Percentiles rank a stretch among this genome's conserved stretches.
These are phyloP conservation scores for Aspergillus sp. DNA, from an alignment of 2,329 filamentous ascomycete species.

Conservation along the genomic window DNA sequence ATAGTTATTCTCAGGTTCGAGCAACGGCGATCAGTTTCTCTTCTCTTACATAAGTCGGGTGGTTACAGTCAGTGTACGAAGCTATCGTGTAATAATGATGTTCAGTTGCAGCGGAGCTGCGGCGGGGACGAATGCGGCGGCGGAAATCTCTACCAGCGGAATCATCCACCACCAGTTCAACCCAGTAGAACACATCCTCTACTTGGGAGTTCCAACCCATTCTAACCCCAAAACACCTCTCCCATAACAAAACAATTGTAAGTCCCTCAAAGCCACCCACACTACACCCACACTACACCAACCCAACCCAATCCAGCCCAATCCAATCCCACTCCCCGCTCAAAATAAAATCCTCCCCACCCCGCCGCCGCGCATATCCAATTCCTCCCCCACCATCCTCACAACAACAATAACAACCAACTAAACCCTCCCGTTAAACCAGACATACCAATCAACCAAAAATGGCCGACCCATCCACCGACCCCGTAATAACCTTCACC, in stretches of 20 bases:
- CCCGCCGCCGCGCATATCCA: not conserved
- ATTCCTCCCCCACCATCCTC: not conserved
- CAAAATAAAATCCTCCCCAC: not conserved
- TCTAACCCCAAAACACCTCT: not conserved
- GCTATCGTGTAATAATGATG: not conserved
- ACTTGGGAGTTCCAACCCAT: not conserved
- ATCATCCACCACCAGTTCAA: not conserved
- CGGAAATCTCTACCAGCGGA: constrained; percentile 27
- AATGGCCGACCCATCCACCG: not conserved
- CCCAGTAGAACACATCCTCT: not conserved
- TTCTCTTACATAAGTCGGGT: constrained; percentile 26
- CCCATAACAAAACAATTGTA: not conserved
- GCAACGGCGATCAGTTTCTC: constrained; percentile 36
- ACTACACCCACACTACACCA: not conserved
- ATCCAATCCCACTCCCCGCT: not conserved
- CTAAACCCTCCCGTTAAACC: no score
- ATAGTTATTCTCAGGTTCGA: constrained; percentile 36
- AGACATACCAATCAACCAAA: not conserved
- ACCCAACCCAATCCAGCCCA: not conserved
- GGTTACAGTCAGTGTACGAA: not conserved
- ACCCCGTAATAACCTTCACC: not conserved
- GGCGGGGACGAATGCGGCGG: constrained; percentile 36
- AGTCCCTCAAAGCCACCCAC: not conserved
- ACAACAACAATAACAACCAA: not conserved
- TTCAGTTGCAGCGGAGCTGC: not conserved